Conservation (phyloP, 352 stramenopile species). For the Albugo candida region DNA sequence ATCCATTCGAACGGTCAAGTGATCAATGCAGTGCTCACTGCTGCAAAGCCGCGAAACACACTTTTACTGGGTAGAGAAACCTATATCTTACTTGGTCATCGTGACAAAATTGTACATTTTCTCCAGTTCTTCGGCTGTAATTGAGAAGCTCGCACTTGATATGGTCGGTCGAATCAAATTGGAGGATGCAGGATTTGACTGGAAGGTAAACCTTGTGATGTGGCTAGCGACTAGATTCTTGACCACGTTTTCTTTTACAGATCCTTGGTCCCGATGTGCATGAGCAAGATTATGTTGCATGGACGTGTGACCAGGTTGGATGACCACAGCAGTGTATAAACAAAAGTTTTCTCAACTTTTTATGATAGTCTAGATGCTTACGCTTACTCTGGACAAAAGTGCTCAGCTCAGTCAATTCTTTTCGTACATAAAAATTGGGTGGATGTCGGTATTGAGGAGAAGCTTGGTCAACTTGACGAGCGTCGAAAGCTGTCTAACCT, state of each 20-base stretch:
- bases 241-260: constrained; percentile 1
- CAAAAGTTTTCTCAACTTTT: background rate
- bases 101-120: background rate
- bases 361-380: constrained; percentile 78
- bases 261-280: constrained; percentile 88
- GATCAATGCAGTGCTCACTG: constrained; percentile 88
- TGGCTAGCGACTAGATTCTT: background rate
- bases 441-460: constrained; percentile 81
- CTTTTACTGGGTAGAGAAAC: constrained; percentile 87
- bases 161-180: constrained; percentile 86
- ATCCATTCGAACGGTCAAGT: constrained; percentile 89
- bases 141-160: constrained; percentile 83
- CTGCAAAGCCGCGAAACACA: constrained; percentile 88
- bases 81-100: background rate
- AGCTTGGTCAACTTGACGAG: constrained; percentile 79
- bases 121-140: constrained; percentile 80
- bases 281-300: constrained; percentile 95
- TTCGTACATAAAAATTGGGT: constrained; percentile 98
- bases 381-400: constrained; percentile 96
- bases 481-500: constrained; percentile 86
- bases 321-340: background rate
- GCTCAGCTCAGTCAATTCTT: constrained; percentile 94
- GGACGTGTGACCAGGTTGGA: constrained; percentile 87
- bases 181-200: constrained; percentile 98
- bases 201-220: constrained; percentile 67